Evolutionary conservation across 2,329 filamentous ascomycete genomes (phyloP).

Genomic region (Aureobasidium sp.): DNA sequence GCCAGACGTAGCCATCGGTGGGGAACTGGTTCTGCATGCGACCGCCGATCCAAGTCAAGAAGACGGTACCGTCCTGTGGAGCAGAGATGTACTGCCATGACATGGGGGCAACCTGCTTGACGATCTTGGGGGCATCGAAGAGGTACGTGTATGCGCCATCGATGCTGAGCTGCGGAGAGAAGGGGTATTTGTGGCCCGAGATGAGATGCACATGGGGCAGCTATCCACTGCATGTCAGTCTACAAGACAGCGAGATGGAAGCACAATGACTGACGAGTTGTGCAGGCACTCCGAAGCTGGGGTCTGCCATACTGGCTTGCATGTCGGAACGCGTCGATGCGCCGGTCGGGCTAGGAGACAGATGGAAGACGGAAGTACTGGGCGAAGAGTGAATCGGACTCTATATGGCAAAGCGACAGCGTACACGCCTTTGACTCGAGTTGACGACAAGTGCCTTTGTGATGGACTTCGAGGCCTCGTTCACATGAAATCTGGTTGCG

Average conservation of each 20-base stretch:
- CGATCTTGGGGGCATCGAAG: conserved; percentile 72
- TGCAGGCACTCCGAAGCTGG: conserved; percentile 38
- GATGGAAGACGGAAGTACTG: not conserved
- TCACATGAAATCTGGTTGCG: not conserved
- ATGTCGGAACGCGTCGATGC: conserved; percentile 11
- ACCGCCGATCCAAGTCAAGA: conserved; percentile 82
- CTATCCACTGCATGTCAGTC: conserved; percentile 35
- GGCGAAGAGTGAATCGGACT: too few relatives aligned
- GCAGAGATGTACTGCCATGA: conserved; percentile 86
- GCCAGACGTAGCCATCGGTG: conserved; percentile 90
- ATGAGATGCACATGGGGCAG: conserved; percentile 84
- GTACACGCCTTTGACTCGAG: not conserved
- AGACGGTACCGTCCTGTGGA: conserved; percentile 70
- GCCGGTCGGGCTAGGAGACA: not conserved
- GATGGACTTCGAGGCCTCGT: not conserved
- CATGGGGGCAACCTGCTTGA: conserved; percentile 76
- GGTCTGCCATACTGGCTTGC: conserved; percentile 31
- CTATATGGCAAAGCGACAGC: too few relatives aligned
- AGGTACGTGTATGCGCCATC: conserved; percentile 77
- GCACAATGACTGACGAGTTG: conserved; percentile 31
- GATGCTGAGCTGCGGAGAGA: conserved; percentile 59
- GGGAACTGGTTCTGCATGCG: conserved; percentile 64
- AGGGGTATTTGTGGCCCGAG: conserved; percentile 72
- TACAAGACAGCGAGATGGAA: not conserved
- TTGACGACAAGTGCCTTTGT: not conserved